Conservation (phyloP, 371 early-diverging fungal genomes). For the Smittium culicis region DNA sequence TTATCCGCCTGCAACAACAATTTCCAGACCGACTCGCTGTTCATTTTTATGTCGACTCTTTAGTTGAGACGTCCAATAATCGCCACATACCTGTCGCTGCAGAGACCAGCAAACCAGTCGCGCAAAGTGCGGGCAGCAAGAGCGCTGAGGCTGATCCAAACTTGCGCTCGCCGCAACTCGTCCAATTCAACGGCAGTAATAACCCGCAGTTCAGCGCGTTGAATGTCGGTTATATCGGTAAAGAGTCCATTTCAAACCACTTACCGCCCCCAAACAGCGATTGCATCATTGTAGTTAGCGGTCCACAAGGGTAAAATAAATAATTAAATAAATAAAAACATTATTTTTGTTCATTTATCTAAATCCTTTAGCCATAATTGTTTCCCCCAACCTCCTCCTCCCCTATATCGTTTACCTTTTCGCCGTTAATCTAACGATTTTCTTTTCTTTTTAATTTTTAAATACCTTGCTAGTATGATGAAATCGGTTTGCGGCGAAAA, state of each 20-base stretch:
- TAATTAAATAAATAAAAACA: no score
- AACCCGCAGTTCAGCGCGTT: neutral
- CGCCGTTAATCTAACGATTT: constrained; percentile 34
- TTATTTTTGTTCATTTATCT: neutral
- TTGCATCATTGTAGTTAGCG: constrained; percentile 5
- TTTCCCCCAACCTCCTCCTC: constrained; percentile 1
- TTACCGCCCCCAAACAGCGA: constrained; percentile 27
- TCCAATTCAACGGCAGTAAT: no score
- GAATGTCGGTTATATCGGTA: constrained; percentile 42
- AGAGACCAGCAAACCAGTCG: constrained; percentile 23
- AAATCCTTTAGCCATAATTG: no score
- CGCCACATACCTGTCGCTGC: neutral
- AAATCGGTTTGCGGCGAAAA: constrained; percentile 62
- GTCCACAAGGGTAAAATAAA: constrained; percentile 18
- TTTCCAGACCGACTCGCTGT: constrained; percentile 61
- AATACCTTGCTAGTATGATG: constrained; percentile 73
- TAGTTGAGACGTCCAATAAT: neutral
- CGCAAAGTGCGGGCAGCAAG: neutral
- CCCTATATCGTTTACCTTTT: constrained; percentile 13
- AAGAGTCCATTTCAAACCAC: constrained; percentile 40
- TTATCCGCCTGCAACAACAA: constrained; percentile 47
- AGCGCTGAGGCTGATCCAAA: neutral
- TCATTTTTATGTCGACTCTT: constrained; percentile 55
- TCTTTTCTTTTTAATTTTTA: constrained; percentile 50
- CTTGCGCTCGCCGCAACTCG: neutral